Percentiles rank a stretch among this genome's conserved stretches.
phyloP scores from a whole-genome alignment of 768 basidiomycete genomes.

The Kwoniella heveanensis region DNA sequence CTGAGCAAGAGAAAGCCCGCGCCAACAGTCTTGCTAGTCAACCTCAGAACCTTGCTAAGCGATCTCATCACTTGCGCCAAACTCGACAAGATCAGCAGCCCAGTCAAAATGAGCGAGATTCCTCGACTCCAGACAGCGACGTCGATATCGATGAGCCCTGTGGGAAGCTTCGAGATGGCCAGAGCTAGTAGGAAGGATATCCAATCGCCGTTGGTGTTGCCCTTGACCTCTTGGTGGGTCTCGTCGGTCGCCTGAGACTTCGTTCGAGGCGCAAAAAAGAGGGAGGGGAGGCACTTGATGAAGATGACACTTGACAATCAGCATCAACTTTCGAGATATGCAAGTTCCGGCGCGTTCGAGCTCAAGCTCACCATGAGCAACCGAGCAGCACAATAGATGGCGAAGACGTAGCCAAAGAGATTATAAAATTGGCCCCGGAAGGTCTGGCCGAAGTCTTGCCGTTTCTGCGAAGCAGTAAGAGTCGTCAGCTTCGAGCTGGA shows the following conservation, averaged over 20 bases:
- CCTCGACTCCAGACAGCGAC: slow-evolving; percentile 46
- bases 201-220: slow-evolving; percentile 55
- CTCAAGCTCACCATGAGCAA: slow-evolving; percentile 49
- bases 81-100: slow-evolving; percentile 51
- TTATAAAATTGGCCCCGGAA: slow-evolving; percentile 48
- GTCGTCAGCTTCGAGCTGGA: slow-evolving; percentile 1
- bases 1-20: slow-evolving; percentile 52
- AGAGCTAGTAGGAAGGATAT: slow-evolving; percentile 54
- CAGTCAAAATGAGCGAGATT: slow-evolving; percentile 54
- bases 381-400: slow-evolving; percentile 52
- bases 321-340: background rate
- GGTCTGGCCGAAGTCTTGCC: slow-evolving; percentile 50
- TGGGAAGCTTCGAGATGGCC: slow-evolving; percentile 47
- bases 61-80: slow-evolving; percentile 51
- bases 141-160: slow-evolving; percentile 41
- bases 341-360: no score
- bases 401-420: slow-evolving; percentile 50
- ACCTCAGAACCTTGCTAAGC: slow-evolving; percentile 45
- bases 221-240: slow-evolving; percentile 30
- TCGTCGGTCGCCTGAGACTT: slow-evolving; percentile 32
- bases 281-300: slow-evolving; percentile 47
- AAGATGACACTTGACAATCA: background rate
- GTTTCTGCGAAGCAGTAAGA: slow-evolving; percentile 24
- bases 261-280: slow-evolving; percentile 46
- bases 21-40: slow-evolving; percentile 53